Conservation (phyloP, 1,284 basidiomycete species). For the Fomitopsis pinicola region DNA sequence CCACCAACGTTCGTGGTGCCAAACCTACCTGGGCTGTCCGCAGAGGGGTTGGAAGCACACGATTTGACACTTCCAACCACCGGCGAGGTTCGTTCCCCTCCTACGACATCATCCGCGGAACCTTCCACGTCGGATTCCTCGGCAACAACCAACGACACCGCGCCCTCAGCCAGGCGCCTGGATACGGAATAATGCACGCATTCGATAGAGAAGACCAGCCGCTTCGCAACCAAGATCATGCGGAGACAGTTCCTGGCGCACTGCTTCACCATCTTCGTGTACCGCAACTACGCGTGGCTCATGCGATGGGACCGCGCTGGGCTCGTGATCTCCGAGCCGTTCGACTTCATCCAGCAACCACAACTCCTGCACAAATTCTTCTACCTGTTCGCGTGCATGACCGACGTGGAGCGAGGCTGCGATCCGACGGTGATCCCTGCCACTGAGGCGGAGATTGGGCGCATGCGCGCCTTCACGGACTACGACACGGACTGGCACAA, state of each 20-base stretch:
- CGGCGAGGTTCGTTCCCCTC: too few relatives aligned
- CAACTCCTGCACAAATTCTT: constrained; percentile 9
- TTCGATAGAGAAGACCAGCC: too few relatives aligned
- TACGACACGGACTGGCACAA: too few relatives aligned
- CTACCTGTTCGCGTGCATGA: constrained; percentile 10
- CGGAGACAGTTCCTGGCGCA: constrained; percentile 9
- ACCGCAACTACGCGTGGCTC: constrained; percentile 8
- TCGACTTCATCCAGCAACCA: constrained; percentile 10
- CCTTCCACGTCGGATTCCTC: too few relatives aligned
- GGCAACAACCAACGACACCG: too few relatives aligned
- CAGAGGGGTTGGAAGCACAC: too few relatives aligned
- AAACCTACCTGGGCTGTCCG: too few relatives aligned
- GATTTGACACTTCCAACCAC: too few relatives aligned
- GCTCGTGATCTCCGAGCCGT: constrained; percentile 8
- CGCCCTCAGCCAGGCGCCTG: too few relatives aligned
- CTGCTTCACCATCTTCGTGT: constrained; percentile 12
- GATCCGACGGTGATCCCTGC: constrained; percentile 8
- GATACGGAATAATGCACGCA: too few relatives aligned
- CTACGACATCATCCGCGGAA: too few relatives aligned
- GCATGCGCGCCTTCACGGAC: neutral
- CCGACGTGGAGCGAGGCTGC: constrained; percentile 5
- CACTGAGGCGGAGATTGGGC: neutral
- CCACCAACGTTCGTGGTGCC: neutral
- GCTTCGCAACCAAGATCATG: neutral
- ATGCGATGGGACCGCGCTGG: constrained; percentile 16